Evolutionary conservation across 768 basidiomycete genomes (phyloP).

Genomic region (Termitomyces sp.): DNA sequence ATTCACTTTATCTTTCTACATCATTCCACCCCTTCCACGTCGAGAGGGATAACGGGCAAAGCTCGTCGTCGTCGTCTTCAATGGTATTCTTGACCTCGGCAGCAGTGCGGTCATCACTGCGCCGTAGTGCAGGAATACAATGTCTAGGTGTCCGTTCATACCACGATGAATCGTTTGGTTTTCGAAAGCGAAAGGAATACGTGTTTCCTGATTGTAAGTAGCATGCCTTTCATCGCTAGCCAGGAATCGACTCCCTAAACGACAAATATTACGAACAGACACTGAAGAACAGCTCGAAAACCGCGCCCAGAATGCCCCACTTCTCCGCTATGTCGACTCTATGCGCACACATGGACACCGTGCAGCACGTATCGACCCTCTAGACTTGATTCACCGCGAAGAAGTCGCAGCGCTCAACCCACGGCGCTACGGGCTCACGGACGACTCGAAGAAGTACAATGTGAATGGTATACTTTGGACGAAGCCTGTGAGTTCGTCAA

Average conservation of each 20-base stretch:
- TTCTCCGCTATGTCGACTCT: conserved; percentile 87
- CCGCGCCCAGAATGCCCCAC: conserved; percentile 67
- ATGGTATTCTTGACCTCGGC: neutral
- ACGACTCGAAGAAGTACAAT: conserved; percentile 55
- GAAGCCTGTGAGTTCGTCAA: conserved; percentile 25
- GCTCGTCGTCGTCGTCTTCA: too few relatives aligned
- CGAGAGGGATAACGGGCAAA: too few relatives aligned
- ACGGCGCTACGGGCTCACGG: conserved; percentile 68
- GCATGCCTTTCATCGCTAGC: neutral
- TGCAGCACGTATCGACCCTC: conserved; percentile 82
- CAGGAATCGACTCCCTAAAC: neutral
- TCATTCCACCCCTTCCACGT: neutral
- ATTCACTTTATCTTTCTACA: neutral
- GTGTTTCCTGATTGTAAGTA: conserved; percentile 71
- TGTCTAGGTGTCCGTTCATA: conserved; percentile 15
- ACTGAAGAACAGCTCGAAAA: conserved; percentile 64
- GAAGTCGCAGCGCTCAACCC: conserved; percentile 76
- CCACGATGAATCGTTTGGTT: conserved; percentile 81
- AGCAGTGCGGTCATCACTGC: conserved; percentile 3
- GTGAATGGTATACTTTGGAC: conserved; percentile 86
- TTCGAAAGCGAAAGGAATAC: conserved; percentile 62
- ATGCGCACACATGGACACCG: conserved; percentile 85
- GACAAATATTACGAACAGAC: conserved; percentile 38
- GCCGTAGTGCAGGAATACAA: neutral
- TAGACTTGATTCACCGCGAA: conserved; percentile 85